These are phyloP conservation scores for Saturnispora bothae DNA, from an alignment of 805 yeast species.

Conservation along the genomic window DNA sequence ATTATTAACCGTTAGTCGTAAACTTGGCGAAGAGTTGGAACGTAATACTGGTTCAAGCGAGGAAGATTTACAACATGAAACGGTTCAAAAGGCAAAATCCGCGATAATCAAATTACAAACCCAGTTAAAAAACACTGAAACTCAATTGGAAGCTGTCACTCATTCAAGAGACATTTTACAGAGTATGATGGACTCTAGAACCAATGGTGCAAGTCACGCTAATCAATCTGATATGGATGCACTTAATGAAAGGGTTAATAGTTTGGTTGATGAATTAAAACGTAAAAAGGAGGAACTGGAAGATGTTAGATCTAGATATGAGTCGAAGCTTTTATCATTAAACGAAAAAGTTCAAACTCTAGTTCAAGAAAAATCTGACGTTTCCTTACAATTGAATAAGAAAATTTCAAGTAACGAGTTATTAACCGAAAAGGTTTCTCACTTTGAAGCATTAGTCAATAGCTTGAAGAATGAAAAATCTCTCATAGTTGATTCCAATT, in stretches of 20 bases:
- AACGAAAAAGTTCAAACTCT: conserved; percentile 34
- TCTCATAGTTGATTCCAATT: conserved; percentile 31
- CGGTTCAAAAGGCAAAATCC: conserved; percentile 40
- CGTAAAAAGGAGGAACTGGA: conserved; percentile 31
- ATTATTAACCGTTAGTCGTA: conserved; percentile 56
- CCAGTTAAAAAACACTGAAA: conserved; percentile 41
- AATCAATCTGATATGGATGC: conserved; percentile 13
- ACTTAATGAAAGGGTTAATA: conserved; percentile 18
- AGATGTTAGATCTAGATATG: conserved; percentile 30
- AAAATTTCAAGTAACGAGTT: conserved; percentile 45
- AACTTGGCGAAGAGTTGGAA: conserved; percentile 64
- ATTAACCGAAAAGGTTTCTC: conserved; percentile 39
- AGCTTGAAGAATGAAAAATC: conserved; percentile 34
- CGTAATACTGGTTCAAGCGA: conserved; percentile 38
- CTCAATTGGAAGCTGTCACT: conserved; percentile 41
- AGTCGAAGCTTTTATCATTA: conserved; percentile 36
- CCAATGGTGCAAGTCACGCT: conserved; percentile 11
- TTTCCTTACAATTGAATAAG: conserved; percentile 40
- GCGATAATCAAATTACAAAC: conserved; percentile 56
- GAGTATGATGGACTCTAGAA: conserved; percentile 26
- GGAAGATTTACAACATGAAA: conserved; percentile 29
- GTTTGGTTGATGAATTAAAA: conserved; percentile 23
- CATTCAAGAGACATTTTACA: conserved; percentile 63
- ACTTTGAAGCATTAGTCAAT: conserved; percentile 31
- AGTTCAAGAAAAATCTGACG: conserved; percentile 13